Evolutionary conservation across 2,329 filamentous ascomycete species (phyloP).

Genomic region (Ustulina deusta): DNA sequence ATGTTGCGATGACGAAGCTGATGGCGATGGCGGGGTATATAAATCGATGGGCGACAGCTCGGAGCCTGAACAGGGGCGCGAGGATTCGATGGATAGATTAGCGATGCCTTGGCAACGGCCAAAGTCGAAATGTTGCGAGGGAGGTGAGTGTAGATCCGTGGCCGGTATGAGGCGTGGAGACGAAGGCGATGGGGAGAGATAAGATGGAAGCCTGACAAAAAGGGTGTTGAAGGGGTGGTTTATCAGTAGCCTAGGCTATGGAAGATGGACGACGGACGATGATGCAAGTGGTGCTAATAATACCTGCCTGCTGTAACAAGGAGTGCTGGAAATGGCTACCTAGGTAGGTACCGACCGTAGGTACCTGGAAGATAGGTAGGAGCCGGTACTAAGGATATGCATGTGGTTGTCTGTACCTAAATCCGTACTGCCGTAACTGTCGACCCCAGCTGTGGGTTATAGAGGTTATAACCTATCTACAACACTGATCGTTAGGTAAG

Average conservation of each 20-base stretch:
- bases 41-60: conserved; percentile 33
- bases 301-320: conserved; percentile 23
- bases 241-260: conserved; percentile 16
- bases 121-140: conserved; percentile 4
- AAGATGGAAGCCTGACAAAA: conserved; percentile 23
- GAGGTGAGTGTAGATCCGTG: background rate
- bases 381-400: too few species aligned
- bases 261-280: conserved; percentile 32
- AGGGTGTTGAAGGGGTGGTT: conserved; percentile 11
- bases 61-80: conserved; percentile 20
- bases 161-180: conserved; percentile 12
- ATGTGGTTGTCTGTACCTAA: background rate
- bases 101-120: conserved; percentile 14
- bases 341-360: background rate
- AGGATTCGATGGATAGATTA: conserved; percentile 1
- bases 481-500: too few species aligned
- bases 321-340: background rate
- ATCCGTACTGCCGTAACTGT: too few species aligned
- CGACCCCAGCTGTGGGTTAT: too few species aligned
- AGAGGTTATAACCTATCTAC: too few species aligned
- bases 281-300: conserved; percentile 42
- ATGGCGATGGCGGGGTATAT: conserved; percentile 43
- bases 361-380: background rate
- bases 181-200: conserved; percentile 14
- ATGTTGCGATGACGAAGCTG: conserved; percentile 23